Percentiles rank a stretch among this genome's conserved stretches.
phyloP scores from a whole-genome alignment of 306 rosid species.

The Purshia tridentata region DNA sequence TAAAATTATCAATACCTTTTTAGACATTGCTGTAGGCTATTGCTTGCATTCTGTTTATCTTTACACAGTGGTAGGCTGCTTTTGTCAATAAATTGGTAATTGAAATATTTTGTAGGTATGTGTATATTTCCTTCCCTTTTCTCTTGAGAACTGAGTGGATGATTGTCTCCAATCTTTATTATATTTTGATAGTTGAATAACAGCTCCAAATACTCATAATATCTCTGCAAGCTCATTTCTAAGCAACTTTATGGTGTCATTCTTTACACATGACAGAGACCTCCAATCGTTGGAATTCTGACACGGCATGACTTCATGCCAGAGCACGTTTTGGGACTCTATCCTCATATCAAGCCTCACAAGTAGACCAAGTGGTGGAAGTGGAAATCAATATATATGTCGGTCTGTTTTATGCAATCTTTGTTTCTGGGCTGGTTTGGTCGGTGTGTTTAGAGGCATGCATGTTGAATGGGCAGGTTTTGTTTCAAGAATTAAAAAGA shows the following conservation, averaged over 20 bases:
- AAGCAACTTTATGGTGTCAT: not conserved
- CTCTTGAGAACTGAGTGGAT: not conserved
- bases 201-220: not conserved
- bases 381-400: not conserved
- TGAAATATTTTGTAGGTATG: not conserved
- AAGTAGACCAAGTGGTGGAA: constrained; percentile 24
- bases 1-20: no score
- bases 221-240: not conserved
- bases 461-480: not conserved
- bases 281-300: constrained; percentile 85
- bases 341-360: constrained; percentile 61
- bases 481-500: not conserved
- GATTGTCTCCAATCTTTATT: not conserved
- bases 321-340: constrained; percentile 81
- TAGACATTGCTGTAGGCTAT: no score
- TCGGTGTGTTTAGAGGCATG: not conserved
- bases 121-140: not conserved
- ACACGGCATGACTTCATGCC: constrained; percentile 97
- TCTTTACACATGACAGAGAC: constrained; percentile 56
- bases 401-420: not conserved
- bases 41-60: no score
- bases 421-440: not conserved
- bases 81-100: no score
- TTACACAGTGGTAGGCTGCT: no score
- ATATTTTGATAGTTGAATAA: not conserved